Percentiles rank a stretch among this genome's conserved stretches.
phyloP scores from a whole-genome alignment of 257 asterid genomes.

The Striga asiatica region DNA sequence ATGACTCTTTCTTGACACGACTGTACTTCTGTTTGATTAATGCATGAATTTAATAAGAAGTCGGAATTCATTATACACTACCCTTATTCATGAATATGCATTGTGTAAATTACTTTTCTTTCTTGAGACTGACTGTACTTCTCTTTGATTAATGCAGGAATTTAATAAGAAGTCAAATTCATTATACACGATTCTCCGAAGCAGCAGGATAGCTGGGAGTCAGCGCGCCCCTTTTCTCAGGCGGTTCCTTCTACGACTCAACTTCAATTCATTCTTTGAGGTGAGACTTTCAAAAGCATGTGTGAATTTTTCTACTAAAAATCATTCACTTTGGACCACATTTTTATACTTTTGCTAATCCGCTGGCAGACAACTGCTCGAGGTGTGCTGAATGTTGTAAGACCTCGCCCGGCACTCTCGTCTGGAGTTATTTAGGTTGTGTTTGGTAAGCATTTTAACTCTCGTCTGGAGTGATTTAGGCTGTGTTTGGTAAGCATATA shows the following conservation, averaged over 20 bases:
- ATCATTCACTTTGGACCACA: background rate
- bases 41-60: constrained; percentile 88
- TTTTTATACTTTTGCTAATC: background rate
- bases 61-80: constrained; percentile 93
- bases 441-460: background rate
- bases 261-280: constrained; percentile 91
- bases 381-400: constrained; percentile 81
- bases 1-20: background rate
- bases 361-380: constrained; percentile 77
- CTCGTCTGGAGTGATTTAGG: too few relatives aligned
- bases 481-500: too few relatives aligned
- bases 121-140: too few relatives aligned
- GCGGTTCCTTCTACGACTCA: constrained; percentile 94
- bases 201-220: constrained; percentile 97
- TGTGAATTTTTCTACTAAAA: background rate
- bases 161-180: constrained; percentile 94
- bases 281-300: constrained; percentile 22
- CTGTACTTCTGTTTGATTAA: background rate
- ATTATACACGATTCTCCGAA: constrained; percentile 82
- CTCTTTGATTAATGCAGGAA: constrained; percentile 40
- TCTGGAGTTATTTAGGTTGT: constrained; percentile 31
- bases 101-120: background rate
- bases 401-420: constrained; percentile 60
- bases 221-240: constrained; percentile 97
- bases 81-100: constrained; percentile 29